Evolutionary conservation across 2,329 filamentous ascomycete species (phyloP).

Genomic region (Pyricularia sp.): DNA sequence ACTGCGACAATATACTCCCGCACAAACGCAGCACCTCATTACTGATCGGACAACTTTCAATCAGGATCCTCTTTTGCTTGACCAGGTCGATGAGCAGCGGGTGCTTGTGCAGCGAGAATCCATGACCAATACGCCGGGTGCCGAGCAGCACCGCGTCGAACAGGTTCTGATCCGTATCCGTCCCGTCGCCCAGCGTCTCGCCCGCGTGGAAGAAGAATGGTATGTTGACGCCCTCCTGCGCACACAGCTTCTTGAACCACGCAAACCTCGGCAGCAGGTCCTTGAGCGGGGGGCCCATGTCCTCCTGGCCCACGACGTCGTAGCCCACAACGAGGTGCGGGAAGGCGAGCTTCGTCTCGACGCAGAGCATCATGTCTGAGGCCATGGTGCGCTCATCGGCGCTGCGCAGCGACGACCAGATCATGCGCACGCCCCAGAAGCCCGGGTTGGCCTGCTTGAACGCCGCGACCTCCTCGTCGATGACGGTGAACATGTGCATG

Average conservation of each 20-base stretch:
- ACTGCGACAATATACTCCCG: conserved; percentile 12
- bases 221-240: conserved; percentile 60
- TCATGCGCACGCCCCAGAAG: conserved; percentile 77
- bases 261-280: conserved; percentile 76
- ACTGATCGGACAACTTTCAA: conserved; percentile 84
- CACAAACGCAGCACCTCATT: conserved; percentile 48
- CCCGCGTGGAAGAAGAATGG: conserved; percentile 96
- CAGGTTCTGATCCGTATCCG: conserved; percentile 63
- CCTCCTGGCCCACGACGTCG: conserved; percentile 83
- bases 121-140: conserved; percentile 80
- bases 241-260: conserved; percentile 84
- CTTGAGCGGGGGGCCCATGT: conserved; percentile 59
- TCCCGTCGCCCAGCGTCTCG: conserved; percentile 67
- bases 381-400: conserved; percentile 53
- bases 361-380: conserved; percentile 77
- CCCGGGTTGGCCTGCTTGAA: conserved; percentile 62
- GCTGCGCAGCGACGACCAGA: conserved; percentile 66
- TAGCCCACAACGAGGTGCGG: conserved; percentile 75
- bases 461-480: conserved; percentile 63
- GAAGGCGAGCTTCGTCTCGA: conserved; percentile 65
- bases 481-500: conserved; percentile 54
- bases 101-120: conserved; percentile 80
- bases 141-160: conserved; percentile 83
- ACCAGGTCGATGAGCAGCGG: conserved; percentile 80
- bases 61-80: conserved; percentile 72